Percentiles rank a stretch among this genome's conserved stretches.
Evolutionary conservation across 495 filamentous ascomycete species (phyloP).

Genomic region (Aspergillus heteromorphus): DNA sequence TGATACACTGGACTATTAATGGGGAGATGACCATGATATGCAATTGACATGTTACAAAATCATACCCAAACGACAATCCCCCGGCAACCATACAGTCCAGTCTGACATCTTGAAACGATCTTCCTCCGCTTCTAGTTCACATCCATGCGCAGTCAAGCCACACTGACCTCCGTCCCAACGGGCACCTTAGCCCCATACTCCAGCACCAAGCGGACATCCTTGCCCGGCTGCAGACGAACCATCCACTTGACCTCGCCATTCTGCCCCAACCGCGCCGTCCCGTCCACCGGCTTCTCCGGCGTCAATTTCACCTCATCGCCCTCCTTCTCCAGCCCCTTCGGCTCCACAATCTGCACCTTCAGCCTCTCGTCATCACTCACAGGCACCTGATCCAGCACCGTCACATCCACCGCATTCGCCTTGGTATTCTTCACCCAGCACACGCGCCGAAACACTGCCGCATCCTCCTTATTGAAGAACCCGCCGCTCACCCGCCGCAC

Average conservation of each 20-base stretch:
- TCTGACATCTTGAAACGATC: too few species aligned
- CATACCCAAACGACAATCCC: too few species aligned
- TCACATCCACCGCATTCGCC: conserved; percentile 41
- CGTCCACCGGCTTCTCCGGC: conserved; percentile 15
- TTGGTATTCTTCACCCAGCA: conserved; percentile 58
- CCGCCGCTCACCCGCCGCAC: conserved; percentile 48
- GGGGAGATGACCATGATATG: too few species aligned
- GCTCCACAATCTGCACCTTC: conserved; percentile 46
- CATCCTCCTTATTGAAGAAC: conserved; percentile 53
- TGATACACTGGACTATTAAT: too few species aligned
- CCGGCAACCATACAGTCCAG: too few species aligned
- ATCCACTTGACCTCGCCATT: conserved; percentile 59
- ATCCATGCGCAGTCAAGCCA: too few species aligned
- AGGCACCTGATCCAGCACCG: conserved; percentile 62
- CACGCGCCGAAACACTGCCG: conserved; percentile 51
- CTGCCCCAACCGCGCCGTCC: conserved; percentile 39
- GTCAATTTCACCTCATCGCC: conserved; percentile 30
- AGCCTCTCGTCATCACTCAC: conserved; percentile 61
- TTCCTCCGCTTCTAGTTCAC: too few species aligned
- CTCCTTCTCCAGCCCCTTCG: conserved; percentile 43
- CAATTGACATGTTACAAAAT: too few species aligned
- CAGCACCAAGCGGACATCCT: conserved; percentile 50
- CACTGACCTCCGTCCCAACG: conserved; percentile 10
- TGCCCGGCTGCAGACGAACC: conserved; percentile 51
- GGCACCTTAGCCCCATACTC: conserved; percentile 54